phyloP scores from a whole-genome alignment of 345 rosid genomes.

The Linum usitatissimum region DNA sequence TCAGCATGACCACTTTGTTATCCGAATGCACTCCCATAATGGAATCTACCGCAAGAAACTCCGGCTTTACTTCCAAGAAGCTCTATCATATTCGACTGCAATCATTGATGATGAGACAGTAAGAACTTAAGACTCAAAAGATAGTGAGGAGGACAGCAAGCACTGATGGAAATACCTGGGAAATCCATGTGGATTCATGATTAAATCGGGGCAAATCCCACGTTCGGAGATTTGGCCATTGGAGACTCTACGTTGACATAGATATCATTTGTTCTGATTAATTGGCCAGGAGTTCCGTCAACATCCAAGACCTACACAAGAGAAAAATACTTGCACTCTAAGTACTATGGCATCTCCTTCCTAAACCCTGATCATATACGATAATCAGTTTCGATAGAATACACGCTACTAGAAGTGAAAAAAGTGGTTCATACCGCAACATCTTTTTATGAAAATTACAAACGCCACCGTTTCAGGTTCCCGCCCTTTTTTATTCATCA shows the following conservation, averaged over 20 bases:
- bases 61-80: slow-evolving; percentile 96
- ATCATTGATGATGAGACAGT: neutral
- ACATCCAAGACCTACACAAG: slow-evolving; percentile 54
- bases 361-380: no score
- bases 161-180: slow-evolving; percentile 44
- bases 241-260: slow-evolving; percentile 62
- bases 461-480: neutral
- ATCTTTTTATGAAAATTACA: no score
- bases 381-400: neutral
- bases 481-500: neutral
- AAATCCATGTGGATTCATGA: slow-evolving; percentile 98
- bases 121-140: neutral
- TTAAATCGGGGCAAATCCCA: slow-evolving; percentile 93
- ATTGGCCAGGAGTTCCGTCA: slow-evolving; percentile 93
- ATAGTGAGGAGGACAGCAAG: neutral
- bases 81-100: slow-evolving; percentile 96
- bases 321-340: no score
- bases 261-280: slow-evolving; percentile 54
- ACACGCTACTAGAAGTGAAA: no score
- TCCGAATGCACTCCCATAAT: slow-evolving; percentile 97
- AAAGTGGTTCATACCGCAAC: no score
- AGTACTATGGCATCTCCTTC: no score
- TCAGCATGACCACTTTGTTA: slow-evolving; percentile 95
- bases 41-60: slow-evolving; percentile 71
- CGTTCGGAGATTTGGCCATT: slow-evolving; percentile 52